phyloP scores from a whole-genome alignment of 345 rosid species.

The Nasturtium officinale region DNA sequence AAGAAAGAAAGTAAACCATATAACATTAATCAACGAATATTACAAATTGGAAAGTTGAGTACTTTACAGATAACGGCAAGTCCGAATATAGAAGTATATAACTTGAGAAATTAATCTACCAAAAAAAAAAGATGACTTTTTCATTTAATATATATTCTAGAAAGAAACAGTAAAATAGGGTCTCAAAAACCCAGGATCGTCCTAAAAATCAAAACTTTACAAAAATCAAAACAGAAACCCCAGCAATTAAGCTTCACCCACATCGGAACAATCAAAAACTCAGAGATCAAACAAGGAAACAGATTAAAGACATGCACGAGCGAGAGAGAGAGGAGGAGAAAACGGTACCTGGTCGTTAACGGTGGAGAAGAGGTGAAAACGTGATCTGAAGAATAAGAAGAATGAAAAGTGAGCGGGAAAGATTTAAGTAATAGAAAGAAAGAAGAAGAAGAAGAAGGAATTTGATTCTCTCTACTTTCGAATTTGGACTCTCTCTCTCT shows the following conservation, averaged over 20 bases:
- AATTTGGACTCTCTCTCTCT: slow-evolving; percentile 26
- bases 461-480: slow-evolving; percentile 22
- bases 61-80: slow-evolving; percentile 18
- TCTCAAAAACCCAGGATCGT: slow-evolving; percentile 16
- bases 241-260: background rate
- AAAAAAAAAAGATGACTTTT: background rate
- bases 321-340: slow-evolving; percentile 4
- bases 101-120: slow-evolving; percentile 22
- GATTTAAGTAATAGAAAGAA: background rate
- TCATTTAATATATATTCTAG: background rate
- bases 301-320: background rate
- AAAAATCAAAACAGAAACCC: background rate
- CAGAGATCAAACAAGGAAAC: background rate
- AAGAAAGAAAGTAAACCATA: slow-evolving; percentile 10
- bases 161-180: background rate
- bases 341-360: slow-evolving; percentile 46
- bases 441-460: background rate
- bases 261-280: slow-evolving; percentile 7
- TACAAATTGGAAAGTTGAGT: slow-evolving; percentile 31
- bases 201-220: background rate
- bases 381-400: slow-evolving; percentile 4
- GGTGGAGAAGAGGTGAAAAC: slow-evolving; percentile 33
- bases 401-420: slow-evolving; percentile 46
- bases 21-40: slow-evolving; percentile 25
- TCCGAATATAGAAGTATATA: slow-evolving; percentile 22